These are phyloP conservation scores for Neoascochyta sp. DNA, from an alignment of 2,329 filamentous ascomycete genomes.

Conservation along the genomic window DNA sequence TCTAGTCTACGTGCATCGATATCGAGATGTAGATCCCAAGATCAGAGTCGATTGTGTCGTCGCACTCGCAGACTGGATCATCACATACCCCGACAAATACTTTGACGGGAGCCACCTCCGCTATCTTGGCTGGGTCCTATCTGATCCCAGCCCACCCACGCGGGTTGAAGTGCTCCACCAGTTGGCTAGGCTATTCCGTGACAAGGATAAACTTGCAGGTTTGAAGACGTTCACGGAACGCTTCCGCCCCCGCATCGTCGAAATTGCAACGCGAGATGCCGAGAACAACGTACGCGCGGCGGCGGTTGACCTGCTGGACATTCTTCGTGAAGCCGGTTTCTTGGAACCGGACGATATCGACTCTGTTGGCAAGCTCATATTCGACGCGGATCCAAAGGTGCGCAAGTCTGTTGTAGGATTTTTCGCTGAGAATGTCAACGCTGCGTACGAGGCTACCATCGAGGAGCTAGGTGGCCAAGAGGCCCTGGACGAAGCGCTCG, in stretches of 20 bases:
- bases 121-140: slow-evolving; percentile 93
- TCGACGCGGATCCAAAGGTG: slow-evolving; percentile 78
- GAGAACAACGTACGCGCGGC: slow-evolving; percentile 76
- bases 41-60: slow-evolving; percentile 87
- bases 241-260: slow-evolving; percentile 80
- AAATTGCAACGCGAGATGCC: slow-evolving; percentile 84
- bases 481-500: slow-evolving; percentile 68
- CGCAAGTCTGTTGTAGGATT: slow-evolving; percentile 87
- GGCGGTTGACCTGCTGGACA: slow-evolving; percentile 76
- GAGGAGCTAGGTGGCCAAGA: slow-evolving; percentile 83
- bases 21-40: slow-evolving; percentile 85
- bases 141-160: slow-evolving; percentile 70
- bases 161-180: slow-evolving; percentile 85
- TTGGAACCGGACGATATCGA: slow-evolving; percentile 91
- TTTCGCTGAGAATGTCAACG: slow-evolving; percentile 82
- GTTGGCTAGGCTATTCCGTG: slow-evolving; percentile 72
- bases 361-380: slow-evolving; percentile 78
- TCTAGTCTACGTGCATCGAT: slow-evolving; percentile 89
- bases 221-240: slow-evolving; percentile 90
- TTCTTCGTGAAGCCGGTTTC: slow-evolving; percentile 77
- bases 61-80: slow-evolving; percentile 85
- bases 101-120: slow-evolving; percentile 87
- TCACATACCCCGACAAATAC: slow-evolving; percentile 77
- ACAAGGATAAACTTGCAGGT: slow-evolving; percentile 69
- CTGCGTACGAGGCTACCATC: slow-evolving; percentile 72